A percentile compares a stretch with the other conserved stretches of the same genome.
These are phyloP conservation scores for Dictyostelium gargantuum DNA, from an alignment of 208 protist genomes.

Conservation along the genomic window DNA sequence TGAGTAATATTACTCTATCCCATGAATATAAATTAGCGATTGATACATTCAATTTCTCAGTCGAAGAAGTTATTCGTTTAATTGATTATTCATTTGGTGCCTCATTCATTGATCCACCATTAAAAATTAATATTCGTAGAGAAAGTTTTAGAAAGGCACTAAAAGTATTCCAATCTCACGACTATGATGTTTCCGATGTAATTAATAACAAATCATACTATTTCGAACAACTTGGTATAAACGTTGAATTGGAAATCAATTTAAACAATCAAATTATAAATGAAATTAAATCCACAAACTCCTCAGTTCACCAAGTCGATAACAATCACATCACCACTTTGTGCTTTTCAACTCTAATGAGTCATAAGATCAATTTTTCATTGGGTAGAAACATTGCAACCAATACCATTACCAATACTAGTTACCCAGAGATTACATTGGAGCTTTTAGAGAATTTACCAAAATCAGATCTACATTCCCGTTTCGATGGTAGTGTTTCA, in stretches of 20 bases:
- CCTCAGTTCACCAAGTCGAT: too few relatives aligned
- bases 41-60: constrained; percentile 71
- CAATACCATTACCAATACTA: neutral
- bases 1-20: constrained; percentile 74
- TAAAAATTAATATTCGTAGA: neutral
- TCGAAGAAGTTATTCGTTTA: constrained; percentile 79
- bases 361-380: neutral
- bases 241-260: neutral
- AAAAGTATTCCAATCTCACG: neutral
- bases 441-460: constrained; percentile 72
- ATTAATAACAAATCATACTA: neutral
- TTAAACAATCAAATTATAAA: too few relatives aligned
- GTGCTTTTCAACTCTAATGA: too few relatives aligned
- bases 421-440: constrained; percentile 64
- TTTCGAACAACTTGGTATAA: constrained; percentile 5
- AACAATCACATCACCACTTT: neutral
- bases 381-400: neutral
- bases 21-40: constrained; percentile 78
- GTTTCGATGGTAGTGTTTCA: constrained; percentile 71
- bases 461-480: constrained; percentile 74
- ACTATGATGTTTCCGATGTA: neutral
- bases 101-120: constrained; percentile 27
- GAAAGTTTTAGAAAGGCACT: neutral
- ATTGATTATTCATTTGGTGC: constrained; percentile 65
- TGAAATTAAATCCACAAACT: too few relatives aligned